These are phyloP conservation scores for Talaromyces proteolyticus DNA, from an alignment of 495 filamentous ascomycete genomes.

Conservation along the genomic window DNA sequence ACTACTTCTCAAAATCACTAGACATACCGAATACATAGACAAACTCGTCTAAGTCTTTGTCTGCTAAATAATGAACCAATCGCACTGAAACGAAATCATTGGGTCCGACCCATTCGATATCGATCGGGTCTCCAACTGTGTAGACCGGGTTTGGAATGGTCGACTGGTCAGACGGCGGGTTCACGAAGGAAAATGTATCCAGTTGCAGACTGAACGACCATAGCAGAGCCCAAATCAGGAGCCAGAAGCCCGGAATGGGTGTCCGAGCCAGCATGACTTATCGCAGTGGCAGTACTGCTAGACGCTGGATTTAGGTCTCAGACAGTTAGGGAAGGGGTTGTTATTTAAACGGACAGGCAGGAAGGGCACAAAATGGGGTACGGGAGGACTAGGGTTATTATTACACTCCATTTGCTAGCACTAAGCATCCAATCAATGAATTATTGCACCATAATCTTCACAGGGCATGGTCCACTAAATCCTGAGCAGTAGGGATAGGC, in stretches of 20 bases:
- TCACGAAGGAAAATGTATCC: neutral
- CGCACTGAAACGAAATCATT: constrained; percentile 1
- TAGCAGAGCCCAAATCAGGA: constrained; percentile 4
- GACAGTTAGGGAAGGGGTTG: too few relatives aligned
- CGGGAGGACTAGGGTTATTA: too few relatives aligned
- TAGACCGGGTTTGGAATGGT: neutral
- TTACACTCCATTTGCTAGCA: too few relatives aligned
- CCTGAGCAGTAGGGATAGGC: too few relatives aligned
- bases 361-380: too few relatives aligned
- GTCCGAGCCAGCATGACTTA: neutral
- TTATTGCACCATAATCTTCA: too few relatives aligned
- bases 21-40: constrained; percentile 2
- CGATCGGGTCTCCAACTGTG: neutral
- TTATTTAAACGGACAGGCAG: too few relatives aligned
- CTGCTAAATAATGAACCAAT: neutral
- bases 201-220: constrained; percentile 1
- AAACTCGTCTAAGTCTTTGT: neutral
- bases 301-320: neutral
- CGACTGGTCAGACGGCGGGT: neutral
- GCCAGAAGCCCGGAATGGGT: neutral
- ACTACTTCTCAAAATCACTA: too few relatives aligned
- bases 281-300: neutral
- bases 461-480: too few relatives aligned
- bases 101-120: constrained; percentile 3
- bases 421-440: too few relatives aligned